Conservation (phyloP, 208 protist species). For the Acanthamoeba triangularis region DNA sequence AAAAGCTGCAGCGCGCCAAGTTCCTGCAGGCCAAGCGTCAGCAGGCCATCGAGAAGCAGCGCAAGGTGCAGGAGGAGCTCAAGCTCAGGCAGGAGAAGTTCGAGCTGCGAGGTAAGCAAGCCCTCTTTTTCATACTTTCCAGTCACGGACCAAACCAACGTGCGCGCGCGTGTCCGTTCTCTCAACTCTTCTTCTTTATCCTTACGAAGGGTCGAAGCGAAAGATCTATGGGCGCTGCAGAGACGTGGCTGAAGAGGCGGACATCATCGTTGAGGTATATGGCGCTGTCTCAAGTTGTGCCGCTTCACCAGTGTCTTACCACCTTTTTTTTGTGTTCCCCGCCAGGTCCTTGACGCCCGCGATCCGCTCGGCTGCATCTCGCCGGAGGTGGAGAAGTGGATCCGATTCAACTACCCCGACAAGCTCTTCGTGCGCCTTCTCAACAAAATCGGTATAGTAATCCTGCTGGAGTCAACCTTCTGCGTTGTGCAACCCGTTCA, state of each 20-base stretch:
- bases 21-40: constrained; percentile 6
- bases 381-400: constrained; percentile 44
- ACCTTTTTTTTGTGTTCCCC: too few species aligned
- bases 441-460: constrained; percentile 31
- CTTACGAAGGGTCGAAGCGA: constrained; percentile 3
- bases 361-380: constrained; percentile 54
- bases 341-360: constrained; percentile 38
- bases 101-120: background rate
- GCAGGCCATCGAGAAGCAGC: constrained; percentile 46
- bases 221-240: constrained; percentile 50
- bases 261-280: constrained; percentile 50
- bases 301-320: too few species aligned
- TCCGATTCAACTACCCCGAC: constrained; percentile 50
- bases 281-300: too few species aligned
- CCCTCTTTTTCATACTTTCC: background rate
- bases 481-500: background rate
- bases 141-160: background rate
- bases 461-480: background rate
- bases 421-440: constrained; percentile 33
- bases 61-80: constrained; percentile 24
- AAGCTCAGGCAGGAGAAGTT: constrained; percentile 44
- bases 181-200: background rate
- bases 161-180: background rate
- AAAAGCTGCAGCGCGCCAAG: constrained; percentile 22
- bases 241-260: constrained; percentile 29